Evolutionary conservation across 306 rosid species (phyloP).

Genomic region (Vigna mungo): DNA sequence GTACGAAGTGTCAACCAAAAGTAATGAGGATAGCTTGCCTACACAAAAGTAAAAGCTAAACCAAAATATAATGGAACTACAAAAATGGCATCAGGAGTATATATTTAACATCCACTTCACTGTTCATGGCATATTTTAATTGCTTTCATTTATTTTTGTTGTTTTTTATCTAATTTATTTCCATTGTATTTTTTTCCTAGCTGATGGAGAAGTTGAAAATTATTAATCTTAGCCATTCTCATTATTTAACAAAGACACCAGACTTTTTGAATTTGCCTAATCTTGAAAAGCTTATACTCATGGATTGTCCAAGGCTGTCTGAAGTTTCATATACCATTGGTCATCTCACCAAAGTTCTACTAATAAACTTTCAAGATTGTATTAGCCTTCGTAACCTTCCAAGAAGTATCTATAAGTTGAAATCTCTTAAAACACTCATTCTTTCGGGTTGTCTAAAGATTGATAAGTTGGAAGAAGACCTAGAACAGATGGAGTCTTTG

Average conservation of each 20-base stretch:
- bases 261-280: slow-evolving; percentile 48
- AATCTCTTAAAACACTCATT: slow-evolving; percentile 30
- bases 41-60: neutral
- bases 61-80: neutral
- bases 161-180: neutral
- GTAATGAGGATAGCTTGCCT: no score
- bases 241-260: slow-evolving; percentile 35
- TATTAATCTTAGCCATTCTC: slow-evolving; percentile 50
- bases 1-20: no score
- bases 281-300: slow-evolving; percentile 42
- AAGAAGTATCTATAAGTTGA: slow-evolving; percentile 41
- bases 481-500: slow-evolving; percentile 41
- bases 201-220: slow-evolving; percentile 36
- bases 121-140: neutral
- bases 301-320: slow-evolving; percentile 40
- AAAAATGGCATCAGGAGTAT: neutral
- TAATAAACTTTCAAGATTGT: slow-evolving; percentile 44
- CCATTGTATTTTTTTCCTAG: slow-evolving; percentile 11
- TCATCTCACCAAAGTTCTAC: neutral
- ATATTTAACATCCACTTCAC: neutral
- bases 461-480: slow-evolving; percentile 39
- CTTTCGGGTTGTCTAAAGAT: slow-evolving; percentile 39
- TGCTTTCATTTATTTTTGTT: neutral
- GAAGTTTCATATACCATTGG: slow-evolving; percentile 39
- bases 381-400: slow-evolving; percentile 38